Percentiles rank a stretch among this genome's conserved stretches.
These are phyloP conservation scores for Chara braunii DNA, from an alignment of 139 green algal species.

Conservation along the genomic window DNA sequence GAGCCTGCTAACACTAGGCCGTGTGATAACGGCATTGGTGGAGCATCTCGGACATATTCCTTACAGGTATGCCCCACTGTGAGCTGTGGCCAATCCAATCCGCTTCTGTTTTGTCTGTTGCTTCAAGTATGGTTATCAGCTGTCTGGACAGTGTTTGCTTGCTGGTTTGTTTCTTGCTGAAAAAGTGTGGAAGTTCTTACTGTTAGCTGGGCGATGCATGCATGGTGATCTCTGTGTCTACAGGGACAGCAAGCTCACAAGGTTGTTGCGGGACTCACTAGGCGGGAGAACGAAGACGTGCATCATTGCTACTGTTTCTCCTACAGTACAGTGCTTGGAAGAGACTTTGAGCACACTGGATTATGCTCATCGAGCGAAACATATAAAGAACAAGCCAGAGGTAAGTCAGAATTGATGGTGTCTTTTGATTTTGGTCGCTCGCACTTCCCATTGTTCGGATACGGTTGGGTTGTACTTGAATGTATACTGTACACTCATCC, in stretches of 20 bases:
- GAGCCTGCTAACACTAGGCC: slow-evolving; percentile 84
- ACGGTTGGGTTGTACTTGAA: too few species aligned
- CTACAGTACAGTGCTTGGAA: slow-evolving; percentile 75
- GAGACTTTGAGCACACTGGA: slow-evolving; percentile 96
- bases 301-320: slow-evolving; percentile 97
- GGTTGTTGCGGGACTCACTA: slow-evolving; percentile 89
- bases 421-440: too few species aligned
- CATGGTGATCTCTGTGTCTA: too few species aligned
- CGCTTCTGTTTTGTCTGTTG: too few species aligned
- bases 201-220: too few species aligned
- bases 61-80: slow-evolving; percentile 35
- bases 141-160: too few species aligned
- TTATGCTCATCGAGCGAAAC: slow-evolving; percentile 95
- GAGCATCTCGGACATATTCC: slow-evolving; percentile 58
- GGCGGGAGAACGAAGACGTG: slow-evolving; percentile 81
- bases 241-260: slow-evolving; percentile 92
- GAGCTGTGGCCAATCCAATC: not conserved
- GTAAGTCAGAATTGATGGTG: slow-evolving; percentile 1
- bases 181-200: too few species aligned
- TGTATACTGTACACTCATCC: too few species aligned
- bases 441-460: too few species aligned
- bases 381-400: slow-evolving; percentile 95
- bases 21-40: slow-evolving; percentile 92
- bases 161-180: too few species aligned
- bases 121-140: too few species aligned